Evolutionary conservation across 345 rosid genomes (phyloP), one percentile per base, ranked within the genome.

Genomic region (Punica granatum): DNA sequence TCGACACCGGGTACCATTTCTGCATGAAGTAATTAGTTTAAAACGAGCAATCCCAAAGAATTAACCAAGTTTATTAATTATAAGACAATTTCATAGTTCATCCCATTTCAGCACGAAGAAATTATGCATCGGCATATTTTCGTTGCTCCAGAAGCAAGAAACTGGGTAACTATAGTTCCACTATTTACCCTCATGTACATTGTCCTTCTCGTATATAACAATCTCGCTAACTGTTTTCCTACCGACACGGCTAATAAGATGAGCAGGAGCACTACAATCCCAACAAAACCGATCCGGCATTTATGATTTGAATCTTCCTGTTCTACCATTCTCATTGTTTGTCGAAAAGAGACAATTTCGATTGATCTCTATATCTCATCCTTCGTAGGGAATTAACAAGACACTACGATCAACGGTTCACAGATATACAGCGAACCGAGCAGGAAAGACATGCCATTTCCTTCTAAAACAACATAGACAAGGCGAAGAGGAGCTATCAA

Each of bases 1-100:
- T 92, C 0, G 96, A 88, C 28, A 90, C 86, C 0, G 95, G 84
- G 73, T 92, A 90, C 89, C 92, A 86, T 76, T 90, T 90, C 86
- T 86, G 82, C 36, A 8, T n/a, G 28, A 58, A 15, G 19, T 15
- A 46, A 14, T 6, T 11, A 53, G 4, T 5, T 46, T 46, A 23
- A 12, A 46, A 23, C 42, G 2, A n/a, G n/a, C 41, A 37, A 4
- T 11, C 41, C 41, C 41, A 37, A 37, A 37, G 41, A 37, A 37
- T 37, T 37, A 37, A 37, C 6, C 41, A 5, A 37, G 11, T 37
- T 11, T 37, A 4, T 11, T 37, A 37, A 37, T 4, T 37, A 11
- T 4, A 11, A 4, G 41, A 37, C 5, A 37, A 37, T n/a, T n/a
- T n/a, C n/a, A n/a, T n/a, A n/a, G n/a, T n/a, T n/a, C n/a, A n/a